A percentile compares a stretch with the other conserved stretches of the same genome.
phyloP scores from a whole-genome alignment of 2,329 filamentous ascomycete genomes.

The Fusarium protoensiforme region DNA sequence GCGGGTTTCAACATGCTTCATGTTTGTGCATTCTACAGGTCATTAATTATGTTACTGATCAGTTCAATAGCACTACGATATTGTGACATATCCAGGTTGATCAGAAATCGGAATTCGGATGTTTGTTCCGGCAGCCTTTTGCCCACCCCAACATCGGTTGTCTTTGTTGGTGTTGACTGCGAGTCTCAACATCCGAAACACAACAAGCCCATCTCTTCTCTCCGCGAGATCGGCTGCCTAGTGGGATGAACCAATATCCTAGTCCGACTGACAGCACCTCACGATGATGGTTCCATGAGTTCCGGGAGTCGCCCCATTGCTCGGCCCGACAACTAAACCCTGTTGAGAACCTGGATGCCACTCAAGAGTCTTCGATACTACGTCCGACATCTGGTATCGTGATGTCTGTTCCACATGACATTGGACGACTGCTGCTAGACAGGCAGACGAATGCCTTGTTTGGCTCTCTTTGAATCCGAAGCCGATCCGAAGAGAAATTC shows the following conservation, averaged over 20 bases:
- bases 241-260: not conserved
- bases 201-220: not conserved
- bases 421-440: not conserved
- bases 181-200: not conserved
- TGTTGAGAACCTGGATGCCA: not conserved
- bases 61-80: not conserved
- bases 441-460: not conserved
- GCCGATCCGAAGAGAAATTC: not conserved
- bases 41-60: not conserved
- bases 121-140: not conserved
- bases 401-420: not conserved
- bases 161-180: not conserved
- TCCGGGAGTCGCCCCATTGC: not conserved
- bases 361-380: not conserved
- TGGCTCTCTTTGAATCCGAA: not conserved
- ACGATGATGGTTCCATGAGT: not conserved
- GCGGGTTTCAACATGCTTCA: not conserved
- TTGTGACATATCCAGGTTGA: not conserved
- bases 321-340: constrained; percentile 5
- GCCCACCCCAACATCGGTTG: not conserved
- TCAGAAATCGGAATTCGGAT: not conserved
- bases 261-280: not conserved
- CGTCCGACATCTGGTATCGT: not conserved
- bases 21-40: not conserved
- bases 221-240: not conserved